These are phyloP conservation scores for Bothriochloa decipiens DNA, from an alignment of 176 grass and related monocot genomes.

Conservation along the genomic window DNA sequence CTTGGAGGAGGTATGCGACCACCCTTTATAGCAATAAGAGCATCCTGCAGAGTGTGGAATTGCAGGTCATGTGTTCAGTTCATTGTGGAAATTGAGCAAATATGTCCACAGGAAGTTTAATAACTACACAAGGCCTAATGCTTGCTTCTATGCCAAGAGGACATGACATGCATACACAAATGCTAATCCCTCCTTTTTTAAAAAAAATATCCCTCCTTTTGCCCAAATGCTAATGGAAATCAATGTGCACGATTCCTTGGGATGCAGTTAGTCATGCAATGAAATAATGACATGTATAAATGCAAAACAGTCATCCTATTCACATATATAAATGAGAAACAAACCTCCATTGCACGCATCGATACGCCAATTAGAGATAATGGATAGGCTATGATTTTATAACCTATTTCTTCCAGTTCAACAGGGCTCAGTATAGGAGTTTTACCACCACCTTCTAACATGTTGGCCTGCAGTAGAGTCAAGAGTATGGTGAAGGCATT, in stretches of 20 bases:
- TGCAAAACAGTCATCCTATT: slow-evolving; percentile 60
- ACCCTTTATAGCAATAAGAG: slow-evolving; percentile 83
- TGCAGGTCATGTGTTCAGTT: slow-evolving; percentile 35
- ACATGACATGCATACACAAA: neutral
- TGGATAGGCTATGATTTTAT: slow-evolving; percentile 84
- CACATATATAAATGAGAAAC: slow-evolving; percentile 16
- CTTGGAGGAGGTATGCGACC: slow-evolving; percentile 82
- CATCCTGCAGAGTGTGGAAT: slow-evolving; percentile 60
- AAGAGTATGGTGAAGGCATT: slow-evolving; percentile 12
- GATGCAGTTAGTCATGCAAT: neutral
- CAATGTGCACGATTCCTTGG: neutral
- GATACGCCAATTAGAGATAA: slow-evolving; percentile 93
- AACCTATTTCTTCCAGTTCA: slow-evolving; percentile 90
- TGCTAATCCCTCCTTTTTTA: no score
- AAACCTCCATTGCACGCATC: slow-evolving; percentile 98
- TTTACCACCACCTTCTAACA: slow-evolving; percentile 98
- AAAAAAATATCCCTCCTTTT: no score
- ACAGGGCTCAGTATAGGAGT: slow-evolving; percentile 88
- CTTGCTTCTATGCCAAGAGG: no score
- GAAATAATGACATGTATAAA: neutral
- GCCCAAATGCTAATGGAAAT: neutral
- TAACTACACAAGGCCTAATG: no score
- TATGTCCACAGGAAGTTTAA: no score
- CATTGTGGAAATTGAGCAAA: no score
- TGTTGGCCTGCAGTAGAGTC: slow-evolving; percentile 72